Evolutionary conservation across 2,329 filamentous ascomycete genomes (phyloP).

Genomic region (Penicillium griseofulvum): DNA sequence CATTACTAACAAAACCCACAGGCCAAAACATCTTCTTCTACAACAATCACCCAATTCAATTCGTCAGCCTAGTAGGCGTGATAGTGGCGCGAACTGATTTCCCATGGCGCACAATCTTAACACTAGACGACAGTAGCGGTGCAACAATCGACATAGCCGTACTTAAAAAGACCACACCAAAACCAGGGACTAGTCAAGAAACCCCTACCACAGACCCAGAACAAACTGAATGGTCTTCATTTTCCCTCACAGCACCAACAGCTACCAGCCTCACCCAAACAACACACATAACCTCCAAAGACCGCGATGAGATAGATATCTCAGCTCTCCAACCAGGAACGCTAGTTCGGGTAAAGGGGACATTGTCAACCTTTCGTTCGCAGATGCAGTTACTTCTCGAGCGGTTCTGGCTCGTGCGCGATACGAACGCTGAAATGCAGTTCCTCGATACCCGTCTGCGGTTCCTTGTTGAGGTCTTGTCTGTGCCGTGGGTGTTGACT

Average conservation of each 20-base stretch:
- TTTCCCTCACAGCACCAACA: not conserved
- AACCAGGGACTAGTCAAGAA: constrained; percentile 17
- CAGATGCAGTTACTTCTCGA: constrained; percentile 56
- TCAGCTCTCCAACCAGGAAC: constrained; percentile 49
- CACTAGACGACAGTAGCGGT: constrained; percentile 62
- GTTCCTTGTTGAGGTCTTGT: constrained; percentile 52
- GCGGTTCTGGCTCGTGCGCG: constrained; percentile 48
- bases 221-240: not conserved
- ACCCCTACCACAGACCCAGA: constrained; percentile 24
- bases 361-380: constrained; percentile 51
- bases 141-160: constrained; percentile 56
- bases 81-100: constrained; percentile 62
- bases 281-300: constrained; percentile 27
- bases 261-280: not conserved
- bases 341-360: constrained; percentile 58
- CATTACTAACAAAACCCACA: constrained; percentile 22
- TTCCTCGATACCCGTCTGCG: constrained; percentile 53
- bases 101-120: constrained; percentile 52
- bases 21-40: constrained; percentile 62
- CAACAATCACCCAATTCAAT: constrained; percentile 72
- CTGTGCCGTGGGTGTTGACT: constrained; percentile 53
- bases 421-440: constrained; percentile 55
- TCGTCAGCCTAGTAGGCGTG: constrained; percentile 68
- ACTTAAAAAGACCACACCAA: constrained; percentile 27
- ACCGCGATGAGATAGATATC: constrained; percentile 45